Evolutionary conservation across 805 yeast genomes (phyloP), one percentile per base, ranked within the genome.

Genomic region (Komagataella mondaviorum): DNA sequence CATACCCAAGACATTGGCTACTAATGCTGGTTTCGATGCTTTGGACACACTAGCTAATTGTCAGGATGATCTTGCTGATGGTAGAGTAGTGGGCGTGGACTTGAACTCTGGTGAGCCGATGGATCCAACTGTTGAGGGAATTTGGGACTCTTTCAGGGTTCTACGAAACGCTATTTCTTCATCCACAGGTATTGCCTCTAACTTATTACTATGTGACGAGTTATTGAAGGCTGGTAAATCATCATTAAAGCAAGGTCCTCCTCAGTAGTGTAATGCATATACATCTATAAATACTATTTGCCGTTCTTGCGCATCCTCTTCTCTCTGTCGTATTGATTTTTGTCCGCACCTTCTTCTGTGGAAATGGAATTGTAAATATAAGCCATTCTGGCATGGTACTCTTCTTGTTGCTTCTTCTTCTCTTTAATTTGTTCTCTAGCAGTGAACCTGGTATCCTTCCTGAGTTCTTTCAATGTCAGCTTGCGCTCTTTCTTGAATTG

Each of bases 131-230:
- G 77, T 86, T 51, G 96, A 88, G 63, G 99, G 99, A 55, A 80
- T 93, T 53, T 93, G 96, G 95, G 99, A 93, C 69, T 86, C 96
- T 23, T 93, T 79, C 72, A 76, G 99, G 57, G 99, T 93, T 45
- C 71, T 93, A 54, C 81, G 99, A 71, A 93, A 93, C 65, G 96
- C 96, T 7, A 73, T 93, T 51, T 81, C 89, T 49, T 83, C 95
- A 48, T 96, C 98, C 44, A 85, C 95, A 1, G 96, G 96, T 51
- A 93, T 93, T 61, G 91, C 99, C 1, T 83, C 93, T 56, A 93
- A 93, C 65, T 71, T 93, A 60, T 76, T 93, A 57, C 74, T 93
- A 55, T 93, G 99, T 73, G 99, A 93, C 70, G 99, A 93, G 70
- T 75, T 93, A 57, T 76, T 93, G 63, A 89, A 91, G 71, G 99